Conservation (phyloP, 352 stramenopile genomes). For the Phytophthora megakarya region DNA sequence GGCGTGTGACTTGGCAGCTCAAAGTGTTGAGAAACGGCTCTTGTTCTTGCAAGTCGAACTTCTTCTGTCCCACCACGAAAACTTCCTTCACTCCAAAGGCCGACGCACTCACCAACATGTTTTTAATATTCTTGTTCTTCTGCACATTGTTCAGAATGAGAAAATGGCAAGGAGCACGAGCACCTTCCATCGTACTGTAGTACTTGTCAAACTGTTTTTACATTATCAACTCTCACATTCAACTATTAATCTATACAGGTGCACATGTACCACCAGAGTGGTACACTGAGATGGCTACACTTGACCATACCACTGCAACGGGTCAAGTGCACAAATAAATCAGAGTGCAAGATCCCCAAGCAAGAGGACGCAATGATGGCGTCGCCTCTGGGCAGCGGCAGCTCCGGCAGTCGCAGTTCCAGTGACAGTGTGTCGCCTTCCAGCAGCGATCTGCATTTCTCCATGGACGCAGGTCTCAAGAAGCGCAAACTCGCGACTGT, state of each 20-base stretch:
- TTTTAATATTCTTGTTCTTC: constrained; percentile 90
- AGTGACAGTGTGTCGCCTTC: constrained; percentile 24
- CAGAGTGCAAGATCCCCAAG: constrained; percentile 36
- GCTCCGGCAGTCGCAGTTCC: constrained; percentile 17
- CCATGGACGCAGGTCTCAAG: constrained; percentile 20
- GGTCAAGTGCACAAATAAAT: constrained; percentile 27
- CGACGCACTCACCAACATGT: constrained; percentile 83
- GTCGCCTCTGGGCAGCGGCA: constrained; percentile 29
- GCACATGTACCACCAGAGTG: constrained; percentile 9
- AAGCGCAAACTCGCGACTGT: constrained; percentile 35
- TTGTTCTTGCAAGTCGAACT: constrained; percentile 70
- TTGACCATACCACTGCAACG: constrained; percentile 6
- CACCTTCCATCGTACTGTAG: neutral
- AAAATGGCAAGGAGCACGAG: constrained; percentile 44
- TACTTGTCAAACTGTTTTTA: no score
- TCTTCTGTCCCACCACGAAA: constrained; percentile 90
- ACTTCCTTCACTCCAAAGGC: constrained; percentile 85
- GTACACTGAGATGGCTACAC: constrained; percentile 38
- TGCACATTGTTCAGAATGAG: constrained; percentile 94
- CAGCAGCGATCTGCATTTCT: constrained; percentile 1
- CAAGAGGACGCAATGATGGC: constrained; percentile 28
- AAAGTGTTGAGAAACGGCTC: constrained; percentile 49
- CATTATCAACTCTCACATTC: no score
- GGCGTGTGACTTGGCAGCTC: constrained; percentile 60
- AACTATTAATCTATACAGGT: no score